Conservation (phyloP, 2,329 filamentous ascomycete species). For the Domatiomyces catenatus region DNA sequence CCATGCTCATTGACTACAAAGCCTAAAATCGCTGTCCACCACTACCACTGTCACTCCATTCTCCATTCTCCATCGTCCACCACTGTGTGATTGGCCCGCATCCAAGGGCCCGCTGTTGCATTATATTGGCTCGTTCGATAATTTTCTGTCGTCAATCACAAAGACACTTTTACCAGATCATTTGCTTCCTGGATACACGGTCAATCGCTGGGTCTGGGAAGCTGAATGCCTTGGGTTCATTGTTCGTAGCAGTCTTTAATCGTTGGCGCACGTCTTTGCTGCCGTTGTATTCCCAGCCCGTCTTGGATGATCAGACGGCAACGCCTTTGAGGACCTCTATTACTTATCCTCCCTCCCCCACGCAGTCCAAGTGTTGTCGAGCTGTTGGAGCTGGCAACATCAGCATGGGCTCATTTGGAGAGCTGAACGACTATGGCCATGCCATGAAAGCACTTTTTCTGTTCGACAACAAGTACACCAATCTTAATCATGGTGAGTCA, state of each 20-base stretch:
- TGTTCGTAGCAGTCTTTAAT: neutral
- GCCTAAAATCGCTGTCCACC: no score
- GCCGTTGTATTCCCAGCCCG: neutral
- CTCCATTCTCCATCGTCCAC: no score
- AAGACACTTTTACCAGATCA: neutral
- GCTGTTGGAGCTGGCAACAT: neutral
- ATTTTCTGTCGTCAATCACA: neutral
- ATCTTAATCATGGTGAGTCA: slow-evolving; percentile 59
- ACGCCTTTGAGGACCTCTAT: neutral
- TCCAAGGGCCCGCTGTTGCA: neutral
- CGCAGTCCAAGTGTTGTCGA: neutral
- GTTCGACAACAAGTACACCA: slow-evolving; percentile 52
- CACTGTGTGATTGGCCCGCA: neutral
- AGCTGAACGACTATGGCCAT: slow-evolving; percentile 33
- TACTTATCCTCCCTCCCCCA: neutral
- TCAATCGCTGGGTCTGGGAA: neutral
- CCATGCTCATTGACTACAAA: neutral
- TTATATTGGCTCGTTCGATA: neutral
- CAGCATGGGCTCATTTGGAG: slow-evolving; percentile 14
- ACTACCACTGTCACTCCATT: no score
- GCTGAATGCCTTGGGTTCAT: neutral
- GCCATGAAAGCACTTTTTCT: slow-evolving; percentile 49
- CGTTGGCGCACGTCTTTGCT: neutral
- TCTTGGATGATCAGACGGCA: neutral
- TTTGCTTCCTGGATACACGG: neutral